These are phyloP conservation scores for Plenodomus lindquistii DNA, from an alignment of 2,329 filamentous ascomycete species.

Conservation along the genomic window DNA sequence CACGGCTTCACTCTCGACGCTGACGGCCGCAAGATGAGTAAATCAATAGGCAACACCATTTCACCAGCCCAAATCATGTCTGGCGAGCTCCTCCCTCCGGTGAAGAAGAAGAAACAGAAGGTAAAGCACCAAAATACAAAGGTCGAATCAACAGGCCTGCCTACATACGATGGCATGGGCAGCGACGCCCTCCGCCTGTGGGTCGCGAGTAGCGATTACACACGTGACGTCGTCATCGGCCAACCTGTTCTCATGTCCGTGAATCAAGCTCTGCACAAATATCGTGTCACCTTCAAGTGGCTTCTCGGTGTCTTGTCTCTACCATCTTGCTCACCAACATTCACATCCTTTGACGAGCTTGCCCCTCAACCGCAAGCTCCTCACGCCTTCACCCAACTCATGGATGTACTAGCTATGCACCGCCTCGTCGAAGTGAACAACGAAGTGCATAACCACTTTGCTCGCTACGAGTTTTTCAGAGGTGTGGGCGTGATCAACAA, in stretches of 20 bases:
- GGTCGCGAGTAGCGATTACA: conserved; percentile 92
- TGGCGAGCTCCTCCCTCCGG: conserved; percentile 73
- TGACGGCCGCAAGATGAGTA: conserved; percentile 97
- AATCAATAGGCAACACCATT: conserved; percentile 89
- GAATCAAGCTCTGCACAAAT: conserved; percentile 79
- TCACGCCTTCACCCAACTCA: conserved; percentile 17
- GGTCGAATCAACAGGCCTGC: conserved; percentile 30
- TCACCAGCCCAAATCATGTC: conserved; percentile 82
- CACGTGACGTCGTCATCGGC: conserved; percentile 81
- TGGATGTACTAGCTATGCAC: conserved; percentile 70
- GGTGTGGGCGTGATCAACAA: conserved; percentile 73
- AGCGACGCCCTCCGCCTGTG: conserved; percentile 87
- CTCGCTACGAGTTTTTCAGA: conserved; percentile 80
- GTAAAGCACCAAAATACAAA: conserved; percentile 44
- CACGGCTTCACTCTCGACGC: conserved; percentile 93
- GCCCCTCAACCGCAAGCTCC: conserved; percentile 11
- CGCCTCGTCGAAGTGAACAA: conserved; percentile 70
- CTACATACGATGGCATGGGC: conserved; percentile 71
- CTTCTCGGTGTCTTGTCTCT: conserved; percentile 69
- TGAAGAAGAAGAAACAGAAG: conserved; percentile 65
- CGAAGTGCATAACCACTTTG: conserved; percentile 67
- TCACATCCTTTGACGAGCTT: conserved; percentile 27
- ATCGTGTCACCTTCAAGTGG: conserved; percentile 88
- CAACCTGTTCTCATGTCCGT: conserved; percentile 75
- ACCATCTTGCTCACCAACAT: conserved; percentile 42